Conservation (phyloP, 176 grass and related monocot species). For the Aechmea fasciata region DNA sequence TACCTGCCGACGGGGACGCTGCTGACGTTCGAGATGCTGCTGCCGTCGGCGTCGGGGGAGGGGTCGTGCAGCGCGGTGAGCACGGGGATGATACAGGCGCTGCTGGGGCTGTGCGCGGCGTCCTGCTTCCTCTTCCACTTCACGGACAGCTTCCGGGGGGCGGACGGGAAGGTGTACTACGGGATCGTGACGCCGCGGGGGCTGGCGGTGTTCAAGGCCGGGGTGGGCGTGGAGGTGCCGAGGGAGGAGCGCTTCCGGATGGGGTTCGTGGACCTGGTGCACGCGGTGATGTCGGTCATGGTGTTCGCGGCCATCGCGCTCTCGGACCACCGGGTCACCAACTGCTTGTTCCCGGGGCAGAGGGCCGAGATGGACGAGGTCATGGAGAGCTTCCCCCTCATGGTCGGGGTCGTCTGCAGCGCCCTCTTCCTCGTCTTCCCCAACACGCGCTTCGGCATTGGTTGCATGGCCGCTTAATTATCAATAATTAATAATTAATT, state of each 20-base stretch:
- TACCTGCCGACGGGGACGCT: conserved; percentile 61
- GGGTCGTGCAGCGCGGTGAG: conserved; percentile 38
- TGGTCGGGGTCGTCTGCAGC: conserved; percentile 51
- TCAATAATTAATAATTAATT: no score
- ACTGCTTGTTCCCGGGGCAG: conserved; percentile 37
- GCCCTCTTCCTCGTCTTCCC: conserved; percentile 56
- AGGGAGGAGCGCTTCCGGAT: conserved; percentile 44
- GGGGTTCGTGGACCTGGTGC: conserved; percentile 41
- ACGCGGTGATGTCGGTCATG: conserved; percentile 50
- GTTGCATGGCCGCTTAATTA: conserved; percentile 40
- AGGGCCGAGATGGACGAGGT: conserved; percentile 54
- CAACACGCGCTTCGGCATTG: conserved; percentile 51
- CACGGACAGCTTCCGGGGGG: conserved; percentile 53
- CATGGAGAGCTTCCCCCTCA: conserved; percentile 62
- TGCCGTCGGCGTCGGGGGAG: conserved; percentile 35
- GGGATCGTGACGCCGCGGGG: conserved; percentile 49
- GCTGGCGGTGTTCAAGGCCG: conserved; percentile 40
- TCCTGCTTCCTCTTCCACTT: conserved; percentile 76
- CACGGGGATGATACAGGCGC: conserved; percentile 27
- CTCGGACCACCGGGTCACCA: conserved; percentile 35
- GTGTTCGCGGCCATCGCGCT: conserved; percentile 44
- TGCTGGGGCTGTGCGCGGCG: conserved; percentile 38
- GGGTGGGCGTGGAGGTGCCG: conserved; percentile 47
- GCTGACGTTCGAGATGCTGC: conserved; percentile 50
- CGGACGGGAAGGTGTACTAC: conserved; percentile 56